Evolutionary conservation across 371 early-diverging fungal species (phyloP).

Genomic region (Funneliformis caledonium): DNA sequence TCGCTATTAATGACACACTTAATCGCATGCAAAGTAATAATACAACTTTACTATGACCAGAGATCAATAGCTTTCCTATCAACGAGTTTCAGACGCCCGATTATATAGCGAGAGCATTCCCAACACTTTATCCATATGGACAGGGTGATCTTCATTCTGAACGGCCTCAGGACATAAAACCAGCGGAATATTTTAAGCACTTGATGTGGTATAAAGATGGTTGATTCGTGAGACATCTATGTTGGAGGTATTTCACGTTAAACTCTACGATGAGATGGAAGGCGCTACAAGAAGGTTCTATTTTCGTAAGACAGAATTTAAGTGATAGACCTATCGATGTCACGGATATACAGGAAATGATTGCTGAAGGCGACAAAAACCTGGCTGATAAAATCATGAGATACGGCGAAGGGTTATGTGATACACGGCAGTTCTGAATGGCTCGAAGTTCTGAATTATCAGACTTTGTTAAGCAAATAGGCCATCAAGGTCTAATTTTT

Average conservation of each 20-base stretch:
- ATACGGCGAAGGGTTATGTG: too few species aligned
- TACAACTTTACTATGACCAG: neutral
- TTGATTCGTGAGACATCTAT: neutral
- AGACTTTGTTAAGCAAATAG: too few species aligned
- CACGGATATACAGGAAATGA: neutral
- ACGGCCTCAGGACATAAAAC: too few species aligned
- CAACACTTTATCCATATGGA: too few species aligned
- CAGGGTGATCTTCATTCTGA: too few species aligned
- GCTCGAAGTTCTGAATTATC: too few species aligned
- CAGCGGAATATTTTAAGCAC: too few species aligned
- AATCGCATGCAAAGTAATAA: neutral
- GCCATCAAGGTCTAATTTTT: too few species aligned
- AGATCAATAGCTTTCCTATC: neutral
- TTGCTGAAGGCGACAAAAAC: neutral
- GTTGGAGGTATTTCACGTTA: neutral
- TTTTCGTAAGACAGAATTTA: too few species aligned
- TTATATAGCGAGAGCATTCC: constrained; percentile 6
- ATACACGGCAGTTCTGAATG: too few species aligned
- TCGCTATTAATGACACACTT: constrained; percentile 2
- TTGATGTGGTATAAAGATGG: neutral
- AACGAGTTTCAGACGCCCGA: constrained; percentile 16
- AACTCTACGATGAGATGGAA: neutral
- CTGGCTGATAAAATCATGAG: too few species aligned
- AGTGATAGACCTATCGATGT: neutral
- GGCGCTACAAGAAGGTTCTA: constrained; percentile 5